Conservation (phyloP, 139 green algal species). For the Trebouxia sp. region DNA sequence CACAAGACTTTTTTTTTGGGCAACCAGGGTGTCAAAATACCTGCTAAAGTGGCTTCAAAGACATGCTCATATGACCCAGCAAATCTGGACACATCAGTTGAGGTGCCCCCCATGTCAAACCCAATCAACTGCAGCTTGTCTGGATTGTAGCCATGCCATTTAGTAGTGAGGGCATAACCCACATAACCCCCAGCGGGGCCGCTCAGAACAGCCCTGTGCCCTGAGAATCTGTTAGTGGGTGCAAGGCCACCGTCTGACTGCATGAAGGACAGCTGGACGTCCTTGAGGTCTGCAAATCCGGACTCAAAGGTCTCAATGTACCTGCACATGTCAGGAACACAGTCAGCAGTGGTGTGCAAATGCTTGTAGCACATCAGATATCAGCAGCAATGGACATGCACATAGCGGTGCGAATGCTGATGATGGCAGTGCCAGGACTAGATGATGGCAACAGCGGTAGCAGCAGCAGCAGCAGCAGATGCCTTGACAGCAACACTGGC, state of each 20-base stretch:
- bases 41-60: constrained; percentile 92
- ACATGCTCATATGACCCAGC: constrained; percentile 89
- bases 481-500: background rate
- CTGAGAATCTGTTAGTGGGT: constrained; percentile 74
- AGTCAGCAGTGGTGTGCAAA: too few species aligned
- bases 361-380: background rate
- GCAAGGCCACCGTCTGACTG: constrained; percentile 89
- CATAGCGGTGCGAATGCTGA: too few species aligned
- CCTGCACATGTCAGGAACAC: too few species aligned
- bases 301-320: constrained; percentile 79
- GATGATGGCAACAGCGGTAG: background rate
- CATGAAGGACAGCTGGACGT: constrained; percentile 86
- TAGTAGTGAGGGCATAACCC: constrained; percentile 85
- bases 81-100: constrained; percentile 90
- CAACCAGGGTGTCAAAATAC: too few species aligned
- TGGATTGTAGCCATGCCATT: constrained; percentile 52
- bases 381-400: too few species aligned
- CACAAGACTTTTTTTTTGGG: constrained; percentile 24
- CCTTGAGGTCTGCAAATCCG: constrained; percentile 77
- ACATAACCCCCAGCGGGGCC: constrained; percentile 91
- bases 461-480: background rate
- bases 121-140: constrained; percentile 82
- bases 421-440: too few species aligned
- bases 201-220: constrained; percentile 93
- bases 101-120: constrained; percentile 97